A percentile compares a stretch with the other conserved stretches of the same genome.
These are phyloP conservation scores for Mycogone perniciosa DNA, from an alignment of 2,329 filamentous ascomycete species.

Conservation along the genomic window DNA sequence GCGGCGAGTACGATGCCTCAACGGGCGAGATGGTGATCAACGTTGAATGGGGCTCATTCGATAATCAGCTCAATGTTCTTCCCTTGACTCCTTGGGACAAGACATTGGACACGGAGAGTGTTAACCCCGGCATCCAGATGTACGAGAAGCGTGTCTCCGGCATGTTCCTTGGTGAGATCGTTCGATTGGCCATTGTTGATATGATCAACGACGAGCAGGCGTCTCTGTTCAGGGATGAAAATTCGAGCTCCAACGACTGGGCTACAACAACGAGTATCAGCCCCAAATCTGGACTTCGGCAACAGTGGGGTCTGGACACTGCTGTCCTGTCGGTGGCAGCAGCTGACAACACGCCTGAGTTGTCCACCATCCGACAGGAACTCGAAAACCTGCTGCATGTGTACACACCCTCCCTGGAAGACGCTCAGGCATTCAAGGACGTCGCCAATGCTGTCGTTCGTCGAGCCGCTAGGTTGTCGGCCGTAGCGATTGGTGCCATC, in stretches of 20 bases:
- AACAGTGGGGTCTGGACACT: conserved; percentile 86
- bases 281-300: conserved; percentile 60
- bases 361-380: conserved; percentile 67
- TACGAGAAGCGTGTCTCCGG: conserved; percentile 98
- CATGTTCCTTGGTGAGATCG: conserved; percentile 95
- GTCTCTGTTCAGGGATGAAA: conserved; percentile 69
- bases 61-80: conserved; percentile 84
- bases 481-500: conserved; percentile 80
- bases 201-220: conserved; percentile 62
- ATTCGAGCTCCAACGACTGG: conserved; percentile 65
- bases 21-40: conserved; percentile 97
- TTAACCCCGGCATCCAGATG: conserved; percentile 95
- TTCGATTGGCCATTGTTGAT: conserved; percentile 68
- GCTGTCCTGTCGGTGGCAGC: conserved; percentile 83
- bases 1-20: conserved; percentile 65
- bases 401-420: conserved; percentile 69
- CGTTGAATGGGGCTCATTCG: conserved; percentile 97
- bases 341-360: conserved; percentile 66
- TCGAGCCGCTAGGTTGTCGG: conserved; percentile 80
- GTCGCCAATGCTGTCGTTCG: conserved; percentile 79
- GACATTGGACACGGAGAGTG: conserved; percentile 68
- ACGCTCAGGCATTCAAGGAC: conserved; percentile 80
- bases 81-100: conserved; percentile 80
- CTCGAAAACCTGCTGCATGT: conserved; percentile 73
- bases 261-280: conserved; percentile 64